A percentile compares a stretch with the other conserved stretches of the same genome.
These are phyloP conservation scores for Protomyces inundatus DNA, from an alignment of 1,139 yeast species.

Conservation along the genomic window DNA sequence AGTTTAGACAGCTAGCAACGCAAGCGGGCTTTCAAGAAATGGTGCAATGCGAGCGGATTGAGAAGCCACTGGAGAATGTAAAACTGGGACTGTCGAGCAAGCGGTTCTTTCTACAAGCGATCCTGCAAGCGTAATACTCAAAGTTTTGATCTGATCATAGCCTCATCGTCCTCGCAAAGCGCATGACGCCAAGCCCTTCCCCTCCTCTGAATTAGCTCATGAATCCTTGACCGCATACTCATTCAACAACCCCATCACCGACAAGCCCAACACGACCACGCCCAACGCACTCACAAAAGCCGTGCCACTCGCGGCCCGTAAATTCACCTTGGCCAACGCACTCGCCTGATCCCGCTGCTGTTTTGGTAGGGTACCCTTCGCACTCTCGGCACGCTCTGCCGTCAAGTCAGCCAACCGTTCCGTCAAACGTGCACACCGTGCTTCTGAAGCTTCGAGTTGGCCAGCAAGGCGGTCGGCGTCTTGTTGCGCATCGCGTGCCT, in stretches of 20 bases:
- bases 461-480: background rate
- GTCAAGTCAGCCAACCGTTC: background rate
- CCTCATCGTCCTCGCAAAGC: background rate
- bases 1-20: conserved; percentile 1
- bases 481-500: background rate
- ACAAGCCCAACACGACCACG: conserved; percentile 20
- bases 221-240: conserved; percentile 4
- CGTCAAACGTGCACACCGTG: background rate
- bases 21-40: background rate
- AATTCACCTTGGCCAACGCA: background rate
- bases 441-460: conserved; percentile 3
- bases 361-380: background rate
- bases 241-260: conserved; percentile 8
- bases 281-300: conserved; percentile 22
- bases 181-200: too few relatives aligned
- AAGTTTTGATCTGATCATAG: background rate
- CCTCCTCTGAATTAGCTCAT: background rate
- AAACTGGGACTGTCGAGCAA: conserved; percentile 13
- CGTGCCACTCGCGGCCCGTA: conserved; percentile 1
- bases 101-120: conserved; percentile 13
- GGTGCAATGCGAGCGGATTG: background rate
- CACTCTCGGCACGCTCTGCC: background rate
- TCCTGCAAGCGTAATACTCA: background rate
- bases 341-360: background rate
- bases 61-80: conserved; percentile 5